These are phyloP conservation scores for Vachellia pachyceras DNA, from an alignment of 306 rosid genomes.

Conservation along the genomic window DNA sequence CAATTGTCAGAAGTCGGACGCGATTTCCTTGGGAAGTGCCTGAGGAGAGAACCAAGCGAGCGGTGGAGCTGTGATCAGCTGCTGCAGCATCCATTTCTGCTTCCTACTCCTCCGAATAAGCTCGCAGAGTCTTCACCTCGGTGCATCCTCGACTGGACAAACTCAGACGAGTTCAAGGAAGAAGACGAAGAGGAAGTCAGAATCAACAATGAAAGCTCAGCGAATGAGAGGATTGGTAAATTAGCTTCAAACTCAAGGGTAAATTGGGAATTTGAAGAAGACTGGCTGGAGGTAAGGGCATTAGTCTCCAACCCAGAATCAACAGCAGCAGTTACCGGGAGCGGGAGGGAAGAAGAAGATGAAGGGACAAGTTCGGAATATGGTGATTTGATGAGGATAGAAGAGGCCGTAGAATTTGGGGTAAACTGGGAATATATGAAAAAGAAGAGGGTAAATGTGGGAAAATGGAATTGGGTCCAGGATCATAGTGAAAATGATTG, in stretches of 20 bases:
- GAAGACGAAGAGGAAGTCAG: slow-evolving; percentile 22
- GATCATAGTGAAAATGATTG: background rate
- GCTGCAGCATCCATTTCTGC: slow-evolving; percentile 78
- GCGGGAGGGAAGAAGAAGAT: background rate
- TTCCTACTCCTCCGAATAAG: slow-evolving; percentile 24
- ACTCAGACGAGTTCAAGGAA: slow-evolving; percentile 47
- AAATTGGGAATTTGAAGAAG: slow-evolving; percentile 70
- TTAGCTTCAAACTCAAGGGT: slow-evolving; percentile 51
- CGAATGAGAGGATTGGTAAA: slow-evolving; percentile 54
- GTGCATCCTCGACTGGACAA: slow-evolving; percentile 75
- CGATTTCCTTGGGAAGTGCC: slow-evolving; percentile 73
- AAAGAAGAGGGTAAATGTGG: slow-evolving; percentile 41
- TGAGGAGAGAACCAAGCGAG: slow-evolving; percentile 49
- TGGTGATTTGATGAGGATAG: slow-evolving; percentile 8
- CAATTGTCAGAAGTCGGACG: slow-evolving; percentile 62
- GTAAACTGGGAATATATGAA: slow-evolving; percentile 45
- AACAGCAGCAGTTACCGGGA: background rate
- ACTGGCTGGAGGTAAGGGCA: slow-evolving; percentile 69
- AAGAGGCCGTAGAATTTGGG: slow-evolving; percentile 31
- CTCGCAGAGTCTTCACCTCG: slow-evolving; percentile 71
- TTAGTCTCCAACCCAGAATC: slow-evolving; percentile 24
- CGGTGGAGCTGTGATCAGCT: slow-evolving; percentile 93
- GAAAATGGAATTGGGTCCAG: slow-evolving; percentile 16
- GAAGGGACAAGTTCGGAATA: slow-evolving; percentile 38
- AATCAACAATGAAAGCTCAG: slow-evolving; percentile 13